Evolutionary conservation across 805 yeast species (phyloP).

Genomic region (Yamadazyma sp.): DNA sequence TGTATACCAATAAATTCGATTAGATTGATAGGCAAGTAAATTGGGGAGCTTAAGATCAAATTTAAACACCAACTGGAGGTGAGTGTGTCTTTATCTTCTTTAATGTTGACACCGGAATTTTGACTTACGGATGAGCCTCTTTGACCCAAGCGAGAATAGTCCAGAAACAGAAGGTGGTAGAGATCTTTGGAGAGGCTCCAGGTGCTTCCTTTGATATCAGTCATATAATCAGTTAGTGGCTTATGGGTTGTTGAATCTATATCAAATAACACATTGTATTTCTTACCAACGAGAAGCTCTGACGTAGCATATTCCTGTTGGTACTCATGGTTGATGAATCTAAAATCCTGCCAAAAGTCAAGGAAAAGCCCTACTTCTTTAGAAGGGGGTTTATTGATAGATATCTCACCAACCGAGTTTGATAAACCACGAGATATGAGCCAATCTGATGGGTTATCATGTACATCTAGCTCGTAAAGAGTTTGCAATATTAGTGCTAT

Average conservation of each 20-base stretch:
- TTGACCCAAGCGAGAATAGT: slow-evolving; percentile 9
- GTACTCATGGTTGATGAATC: slow-evolving; percentile 27
- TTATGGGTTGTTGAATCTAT: slow-evolving; percentile 16
- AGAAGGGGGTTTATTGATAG: slow-evolving; percentile 23
- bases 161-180: slow-evolving; percentile 21
- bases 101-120: neutral
- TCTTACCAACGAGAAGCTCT: slow-evolving; percentile 17
- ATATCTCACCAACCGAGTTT: slow-evolving; percentile 28
- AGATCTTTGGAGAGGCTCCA: slow-evolving; percentile 24
- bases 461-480: slow-evolving; percentile 24
- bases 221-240: slow-evolving; percentile 22
- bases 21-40: slow-evolving; percentile 28
- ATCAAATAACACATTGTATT: slow-evolving; percentile 23
- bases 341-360: slow-evolving; percentile 37
- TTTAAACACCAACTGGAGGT: slow-evolving; percentile 24
- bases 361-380: slow-evolving; percentile 33
- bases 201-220: slow-evolving; percentile 17
- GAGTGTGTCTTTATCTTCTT: slow-evolving; percentile 3
- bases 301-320: neutral
- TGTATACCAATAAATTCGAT: slow-evolving; percentile 30
- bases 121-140: neutral
- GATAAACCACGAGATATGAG: slow-evolving; percentile 22
- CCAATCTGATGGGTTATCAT: slow-evolving; percentile 18
- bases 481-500: slow-evolving; percentile 29
- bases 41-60: slow-evolving; percentile 25